phyloP scores from a whole-genome alignment of 257 asterid species.

The Plectranthus barbatus region DNA sequence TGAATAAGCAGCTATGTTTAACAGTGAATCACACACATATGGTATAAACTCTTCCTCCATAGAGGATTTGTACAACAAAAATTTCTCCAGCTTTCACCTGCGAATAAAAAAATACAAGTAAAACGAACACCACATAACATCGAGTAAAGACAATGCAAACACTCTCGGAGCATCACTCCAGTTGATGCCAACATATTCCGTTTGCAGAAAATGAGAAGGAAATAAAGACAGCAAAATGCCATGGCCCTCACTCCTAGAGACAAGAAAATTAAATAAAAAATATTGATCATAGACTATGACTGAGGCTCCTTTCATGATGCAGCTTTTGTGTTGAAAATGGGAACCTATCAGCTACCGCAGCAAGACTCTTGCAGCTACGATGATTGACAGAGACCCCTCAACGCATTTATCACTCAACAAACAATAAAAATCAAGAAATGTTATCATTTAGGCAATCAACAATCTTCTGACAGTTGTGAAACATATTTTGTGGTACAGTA shows the following conservation, averaged over 20 bases:
- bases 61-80: neutral
- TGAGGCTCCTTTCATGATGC: constrained; percentile 10
- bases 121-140: neutral
- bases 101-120: neutral
- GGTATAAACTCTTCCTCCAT: neutral
- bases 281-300: constrained; percentile 12
- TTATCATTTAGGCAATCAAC: constrained; percentile 10
- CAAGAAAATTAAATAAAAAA: constrained; percentile 6
- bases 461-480: neutral
- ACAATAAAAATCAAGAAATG: constrained; percentile 11
- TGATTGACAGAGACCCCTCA: constrained; percentile 29
- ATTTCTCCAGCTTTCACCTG: constrained; percentile 23
- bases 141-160: neutral
- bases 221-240: constrained; percentile 11
- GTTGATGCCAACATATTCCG: constrained; percentile 26
- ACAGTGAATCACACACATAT: constrained; percentile 12
- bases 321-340: constrained; percentile 25
- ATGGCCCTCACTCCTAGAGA: constrained; percentile 15
- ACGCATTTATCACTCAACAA: constrained; percentile 14
- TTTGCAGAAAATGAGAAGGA: constrained; percentile 1
- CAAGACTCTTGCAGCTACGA: constrained; percentile 20
- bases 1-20: constrained; percentile 16
- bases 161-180: neutral
- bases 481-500: neutral
- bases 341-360: constrained; percentile 16